Percentiles rank a stretch among this genome's conserved stretches.
Evolutionary conservation across 129 eudicot species (phyloP).

Genomic region (Chrysanthemum makinoi): DNA sequence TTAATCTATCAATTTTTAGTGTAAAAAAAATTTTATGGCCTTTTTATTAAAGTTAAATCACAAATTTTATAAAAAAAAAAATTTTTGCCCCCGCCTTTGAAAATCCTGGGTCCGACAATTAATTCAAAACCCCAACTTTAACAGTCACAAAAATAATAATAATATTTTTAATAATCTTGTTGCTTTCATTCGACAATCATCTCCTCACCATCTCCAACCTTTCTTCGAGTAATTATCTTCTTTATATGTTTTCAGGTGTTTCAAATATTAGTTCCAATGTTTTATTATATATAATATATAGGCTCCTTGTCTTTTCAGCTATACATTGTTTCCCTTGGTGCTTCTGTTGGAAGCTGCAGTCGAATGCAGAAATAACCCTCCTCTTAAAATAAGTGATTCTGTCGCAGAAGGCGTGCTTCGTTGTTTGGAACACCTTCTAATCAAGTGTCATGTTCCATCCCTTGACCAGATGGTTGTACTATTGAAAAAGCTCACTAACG

Average conservation of each 20-base stretch:
- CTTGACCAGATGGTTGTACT: slow-evolving; percentile 2
- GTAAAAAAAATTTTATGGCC: no score
- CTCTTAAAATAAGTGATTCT: slow-evolving; percentile 56
- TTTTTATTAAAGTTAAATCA: no score
- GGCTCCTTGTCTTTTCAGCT: slow-evolving; percentile 38
- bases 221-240: slow-evolving; percentile 61
- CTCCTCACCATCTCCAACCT: slow-evolving; percentile 52
- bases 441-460: background rate
- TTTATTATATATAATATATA: no score
- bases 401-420: slow-evolving; percentile 76
- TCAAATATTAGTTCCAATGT: no score
- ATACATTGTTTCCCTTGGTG: slow-evolving; percentile 77
- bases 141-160: slow-evolving; percentile 16
- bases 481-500: slow-evolving; percentile 77
- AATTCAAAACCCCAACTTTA: slow-evolving; percentile 51
- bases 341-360: slow-evolving; percentile 87
- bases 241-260: no score
- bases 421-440: slow-evolving; percentile 36
- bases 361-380: slow-evolving; percentile 29
- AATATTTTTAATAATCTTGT: slow-evolving; percentile 38
- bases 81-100: no score
- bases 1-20: no score
- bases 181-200: slow-evolving; percentile 42
- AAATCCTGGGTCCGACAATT: no score
- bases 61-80: no score